Conservation (phyloP, 139 green algal genomes). For the Coelastrella sp. region DNA sequence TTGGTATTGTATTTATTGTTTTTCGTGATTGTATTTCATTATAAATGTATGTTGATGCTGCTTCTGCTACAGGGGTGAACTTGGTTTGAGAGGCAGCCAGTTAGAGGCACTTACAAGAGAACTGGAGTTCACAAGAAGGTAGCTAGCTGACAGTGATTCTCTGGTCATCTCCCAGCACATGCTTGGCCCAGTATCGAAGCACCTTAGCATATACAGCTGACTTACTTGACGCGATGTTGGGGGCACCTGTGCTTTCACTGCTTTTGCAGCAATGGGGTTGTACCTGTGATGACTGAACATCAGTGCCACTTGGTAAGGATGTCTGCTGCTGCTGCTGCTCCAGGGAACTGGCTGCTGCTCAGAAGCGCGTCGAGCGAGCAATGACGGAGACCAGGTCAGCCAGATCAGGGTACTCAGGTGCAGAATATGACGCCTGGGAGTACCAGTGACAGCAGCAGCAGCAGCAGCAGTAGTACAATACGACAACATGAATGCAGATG, state of each 20-base stretch:
- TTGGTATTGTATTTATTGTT: background rate
- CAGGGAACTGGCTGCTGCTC: conserved; percentile 29
- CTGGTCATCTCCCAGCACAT: background rate
- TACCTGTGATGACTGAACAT: background rate
- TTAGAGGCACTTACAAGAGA: conserved; percentile 35
- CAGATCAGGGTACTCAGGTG: background rate
- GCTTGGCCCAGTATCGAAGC: background rate
- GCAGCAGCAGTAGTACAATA: too few species aligned
- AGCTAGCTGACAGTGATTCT: background rate
- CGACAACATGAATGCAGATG: too few species aligned
- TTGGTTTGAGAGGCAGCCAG: conserved; percentile 37
- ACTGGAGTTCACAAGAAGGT: conserved; percentile 43
- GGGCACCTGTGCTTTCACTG: too few species aligned
- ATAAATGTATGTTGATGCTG: background rate
- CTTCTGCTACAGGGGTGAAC: conserved; percentile 20
- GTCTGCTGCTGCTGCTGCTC: background rate
- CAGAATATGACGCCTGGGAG: conserved; percentile 22
- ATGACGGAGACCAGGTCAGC: background rate
- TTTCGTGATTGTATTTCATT: background rate
- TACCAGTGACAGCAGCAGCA: background rate
- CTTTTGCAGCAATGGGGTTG: background rate
- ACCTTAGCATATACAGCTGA: too few species aligned
- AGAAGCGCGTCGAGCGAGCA: conserved; percentile 23
- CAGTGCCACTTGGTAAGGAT: background rate
- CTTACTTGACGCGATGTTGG: too few species aligned